Evolutionary conservation across 495 filamentous ascomycete genomes (phyloP).

Genomic region (Ascodesmis nigricans): DNA sequence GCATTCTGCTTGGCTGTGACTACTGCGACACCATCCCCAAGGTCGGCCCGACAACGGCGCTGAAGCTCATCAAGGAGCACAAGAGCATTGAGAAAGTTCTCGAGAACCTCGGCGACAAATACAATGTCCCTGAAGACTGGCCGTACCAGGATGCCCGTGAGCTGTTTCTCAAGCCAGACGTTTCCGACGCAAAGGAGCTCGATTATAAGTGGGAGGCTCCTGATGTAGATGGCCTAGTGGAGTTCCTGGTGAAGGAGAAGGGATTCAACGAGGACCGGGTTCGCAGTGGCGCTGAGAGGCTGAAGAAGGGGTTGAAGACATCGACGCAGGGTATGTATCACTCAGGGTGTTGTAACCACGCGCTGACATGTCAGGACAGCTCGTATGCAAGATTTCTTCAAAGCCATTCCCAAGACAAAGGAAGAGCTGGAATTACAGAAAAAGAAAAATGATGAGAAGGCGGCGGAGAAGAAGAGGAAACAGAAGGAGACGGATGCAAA

Average conservation of each 20-base stretch:
- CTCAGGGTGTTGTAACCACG: neutral
- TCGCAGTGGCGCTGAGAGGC: constrained; percentile 44
- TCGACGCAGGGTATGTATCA: constrained; percentile 43
- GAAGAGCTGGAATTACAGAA: constrained; percentile 64
- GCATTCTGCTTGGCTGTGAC: constrained; percentile 93
- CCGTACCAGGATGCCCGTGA: constrained; percentile 77
- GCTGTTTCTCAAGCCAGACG: constrained; percentile 75
- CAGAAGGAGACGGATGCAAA: constrained; percentile 64
- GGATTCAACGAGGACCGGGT: constrained; percentile 92
- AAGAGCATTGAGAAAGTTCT: constrained; percentile 70
- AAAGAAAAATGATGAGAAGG: constrained; percentile 78
- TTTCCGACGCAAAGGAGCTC: constrained; percentile 66
- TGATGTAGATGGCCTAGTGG: constrained; percentile 65
- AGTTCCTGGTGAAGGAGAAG: constrained; percentile 81
- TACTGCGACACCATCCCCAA: constrained; percentile 93
- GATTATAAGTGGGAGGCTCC: constrained; percentile 97
- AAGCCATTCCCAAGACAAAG: constrained; percentile 68
- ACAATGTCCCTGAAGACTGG: constrained; percentile 74
- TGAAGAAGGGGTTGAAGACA: constrained; percentile 73
- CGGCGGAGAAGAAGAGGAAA: constrained; percentile 79
- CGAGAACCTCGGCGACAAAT: constrained; percentile 56
- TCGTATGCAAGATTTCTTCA: constrained; percentile 94
- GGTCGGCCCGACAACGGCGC: constrained; percentile 69
- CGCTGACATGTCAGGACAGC: constrained; percentile 17
- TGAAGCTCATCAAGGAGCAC: constrained; percentile 82